These are phyloP conservation scores for Podaxis carcinomalis DNA, from an alignment of 768 basidiomycete genomes.

Conservation along the genomic window DNA sequence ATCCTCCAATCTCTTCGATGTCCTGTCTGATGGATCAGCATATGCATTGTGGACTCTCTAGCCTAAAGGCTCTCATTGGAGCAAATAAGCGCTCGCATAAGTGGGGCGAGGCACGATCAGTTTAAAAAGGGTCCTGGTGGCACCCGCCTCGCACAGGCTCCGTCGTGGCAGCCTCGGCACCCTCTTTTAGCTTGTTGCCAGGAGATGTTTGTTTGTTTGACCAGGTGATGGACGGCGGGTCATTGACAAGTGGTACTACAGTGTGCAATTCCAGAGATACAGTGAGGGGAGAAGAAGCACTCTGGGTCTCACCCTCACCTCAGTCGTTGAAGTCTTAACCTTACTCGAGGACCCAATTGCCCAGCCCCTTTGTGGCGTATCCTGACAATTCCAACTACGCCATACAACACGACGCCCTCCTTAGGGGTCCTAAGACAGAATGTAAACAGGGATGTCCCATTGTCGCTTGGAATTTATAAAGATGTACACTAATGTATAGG, in stretches of 20 bases:
- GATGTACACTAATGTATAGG: too few relatives aligned
- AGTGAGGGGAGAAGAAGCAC: too few relatives aligned
- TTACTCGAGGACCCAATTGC: too few relatives aligned
- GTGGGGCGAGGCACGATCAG: slow-evolving; percentile 13
- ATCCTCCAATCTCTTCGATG: slow-evolving; percentile 62
- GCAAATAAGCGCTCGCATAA: slow-evolving; percentile 17
- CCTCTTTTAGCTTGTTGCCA: slow-evolving; percentile 93
- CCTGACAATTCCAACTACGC: too few relatives aligned
- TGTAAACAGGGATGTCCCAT: too few relatives aligned
- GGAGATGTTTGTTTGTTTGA: slow-evolving; percentile 87
- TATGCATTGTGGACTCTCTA: slow-evolving; percentile 92
- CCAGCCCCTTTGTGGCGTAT: too few relatives aligned
- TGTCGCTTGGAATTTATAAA: too few relatives aligned
- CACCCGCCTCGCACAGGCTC: slow-evolving; percentile 86
- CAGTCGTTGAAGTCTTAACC: too few relatives aligned
- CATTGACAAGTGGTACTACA: slow-evolving; percentile 50
- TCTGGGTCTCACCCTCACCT: too few relatives aligned
- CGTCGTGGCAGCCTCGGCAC: slow-evolving; percentile 89
- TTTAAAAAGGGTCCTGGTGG: slow-evolving; percentile 32
- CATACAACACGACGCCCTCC: too few relatives aligned
- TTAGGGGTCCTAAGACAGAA: too few relatives aligned
- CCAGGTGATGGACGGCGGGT: slow-evolving; percentile 58
- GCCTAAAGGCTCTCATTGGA: slow-evolving; percentile 61
- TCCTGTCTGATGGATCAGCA: slow-evolving; percentile 63
- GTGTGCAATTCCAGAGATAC: neutral